Evolutionary conservation across 164 flowering plant species (phyloP).

Genomic region (Magnolia officinalis): DNA sequence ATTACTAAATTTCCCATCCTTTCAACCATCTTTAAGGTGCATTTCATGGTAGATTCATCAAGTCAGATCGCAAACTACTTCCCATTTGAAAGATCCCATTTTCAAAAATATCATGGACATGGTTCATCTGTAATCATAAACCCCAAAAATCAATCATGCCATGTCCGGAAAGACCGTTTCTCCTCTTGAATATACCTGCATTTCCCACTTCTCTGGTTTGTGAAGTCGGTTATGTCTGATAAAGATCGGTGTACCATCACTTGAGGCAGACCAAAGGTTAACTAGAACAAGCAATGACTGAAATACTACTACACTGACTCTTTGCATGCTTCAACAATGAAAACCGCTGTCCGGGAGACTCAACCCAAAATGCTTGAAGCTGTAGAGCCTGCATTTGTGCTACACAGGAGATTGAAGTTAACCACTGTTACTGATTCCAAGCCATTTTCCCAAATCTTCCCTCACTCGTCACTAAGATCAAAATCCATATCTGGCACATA

Average conservation of each 20-base stretch:
- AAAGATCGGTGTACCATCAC: neutral
- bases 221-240: neutral
- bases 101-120: neutral
- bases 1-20: no score
- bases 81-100: no score
- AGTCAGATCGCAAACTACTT: no score
- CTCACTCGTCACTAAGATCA: conserved; percentile 11
- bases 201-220: neutral
- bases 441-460: neutral
- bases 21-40: no score
- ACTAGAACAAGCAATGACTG: neutral
- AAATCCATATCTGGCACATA: conserved; percentile 28
- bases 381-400: neutral
- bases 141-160: neutral
- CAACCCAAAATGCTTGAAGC: neutral
- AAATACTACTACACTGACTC: neutral
- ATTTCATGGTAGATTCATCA: no score
- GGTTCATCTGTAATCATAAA: neutral
- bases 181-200: neutral
- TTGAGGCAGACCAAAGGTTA: neutral
- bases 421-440: neutral
- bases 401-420: neutral
- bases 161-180: neutral
- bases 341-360: no score
- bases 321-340: neutral